Evolutionary conservation across 441 rosid species (phyloP), one percentile per base, ranked within the genome.

Genomic region (Codiaeum variegatum): DNA sequence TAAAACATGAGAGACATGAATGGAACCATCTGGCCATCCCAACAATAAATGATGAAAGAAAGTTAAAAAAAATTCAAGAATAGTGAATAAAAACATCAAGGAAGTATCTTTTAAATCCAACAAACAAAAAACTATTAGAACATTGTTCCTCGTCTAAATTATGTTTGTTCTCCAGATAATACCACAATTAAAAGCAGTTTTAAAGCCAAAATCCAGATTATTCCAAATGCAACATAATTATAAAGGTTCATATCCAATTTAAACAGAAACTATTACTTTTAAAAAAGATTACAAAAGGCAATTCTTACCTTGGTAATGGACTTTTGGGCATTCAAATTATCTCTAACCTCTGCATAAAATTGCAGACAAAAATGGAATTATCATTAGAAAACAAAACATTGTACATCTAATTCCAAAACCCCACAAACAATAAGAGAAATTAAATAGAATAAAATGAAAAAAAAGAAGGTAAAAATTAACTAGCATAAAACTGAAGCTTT

Each of bases 401-500:
- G 44, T 1, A 40, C 11, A 11, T 9, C 44, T 59, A 29, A 29
- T 59, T 28, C 63, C 5, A 47, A 0, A 7, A 47, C 19, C 52
- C 18, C n/a, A 16, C 52, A 47, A 15, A 9, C 44, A 40, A 40
- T 0, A 40, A 40, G 51, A 46, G 19, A 46, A 46, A 38, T 38
- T 38, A 12, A 38, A 38, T 38, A 38, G 11, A 36, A 36, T 0
- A 36, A 36, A 8, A 38, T n/a, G n/a, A n/a, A 51, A 8, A 51
- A 51, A 5, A 51, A 51, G 23, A 19, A 21, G 5, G 11, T 8
- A n/a, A 16, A 18, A 62, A 78, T 85, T 79, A 76, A 92, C 94
- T 90, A 68, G 91, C 52, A 75, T 90, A 90, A 46, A 89, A 92
- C 62, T 87, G 84, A 44, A 90, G 79, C 75, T 89, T 89, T 86